Evolutionary conservation across 306 rosid genomes (phyloP).

Genomic region (Prunus armeniaca): DNA sequence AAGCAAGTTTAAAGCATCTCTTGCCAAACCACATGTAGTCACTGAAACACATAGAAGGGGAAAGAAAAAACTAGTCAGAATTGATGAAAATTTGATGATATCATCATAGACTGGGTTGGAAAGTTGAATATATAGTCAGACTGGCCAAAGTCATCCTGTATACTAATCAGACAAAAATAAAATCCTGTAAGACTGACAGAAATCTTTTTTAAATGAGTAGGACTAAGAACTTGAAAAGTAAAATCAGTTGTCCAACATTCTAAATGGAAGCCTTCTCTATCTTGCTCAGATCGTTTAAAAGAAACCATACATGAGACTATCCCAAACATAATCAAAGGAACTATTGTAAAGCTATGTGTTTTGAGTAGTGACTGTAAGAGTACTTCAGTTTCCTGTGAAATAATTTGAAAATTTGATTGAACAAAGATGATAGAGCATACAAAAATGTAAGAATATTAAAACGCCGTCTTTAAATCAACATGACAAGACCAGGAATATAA

Average conservation of each 20-base stretch:
- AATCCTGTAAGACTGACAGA: background rate
- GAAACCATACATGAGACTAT: background rate
- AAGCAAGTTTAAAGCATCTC: slow-evolving; percentile 74
- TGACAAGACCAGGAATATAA: background rate
- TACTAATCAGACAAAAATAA: background rate
- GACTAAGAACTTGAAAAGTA: background rate
- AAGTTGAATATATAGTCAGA: slow-evolving; percentile 4
- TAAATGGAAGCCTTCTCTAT: background rate
- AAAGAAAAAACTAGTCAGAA: slow-evolving; percentile 16
- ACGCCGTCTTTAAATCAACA: background rate
- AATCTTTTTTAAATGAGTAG: background rate
- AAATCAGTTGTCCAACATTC: background rate
- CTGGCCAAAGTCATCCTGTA: slow-evolving; percentile 1
- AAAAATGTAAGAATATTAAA: background rate
- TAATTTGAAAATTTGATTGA: background rate
- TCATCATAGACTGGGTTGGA: slow-evolving; percentile 10
- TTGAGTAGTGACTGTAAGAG: background rate
- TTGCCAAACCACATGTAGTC: slow-evolving; percentile 86
- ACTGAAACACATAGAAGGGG: slow-evolving; percentile 45
- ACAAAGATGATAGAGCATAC: background rate
- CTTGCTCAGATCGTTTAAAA: background rate
- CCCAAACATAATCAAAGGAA: background rate
- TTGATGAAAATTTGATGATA: background rate
- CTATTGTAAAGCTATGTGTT: background rate
- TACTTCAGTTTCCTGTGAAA: background rate